Evolutionary conservation across 2,329 filamentous ascomycete genomes (phyloP), one percentile per base, ranked within the genome.

Genomic region (Trichoderma guizhouense): DNA sequence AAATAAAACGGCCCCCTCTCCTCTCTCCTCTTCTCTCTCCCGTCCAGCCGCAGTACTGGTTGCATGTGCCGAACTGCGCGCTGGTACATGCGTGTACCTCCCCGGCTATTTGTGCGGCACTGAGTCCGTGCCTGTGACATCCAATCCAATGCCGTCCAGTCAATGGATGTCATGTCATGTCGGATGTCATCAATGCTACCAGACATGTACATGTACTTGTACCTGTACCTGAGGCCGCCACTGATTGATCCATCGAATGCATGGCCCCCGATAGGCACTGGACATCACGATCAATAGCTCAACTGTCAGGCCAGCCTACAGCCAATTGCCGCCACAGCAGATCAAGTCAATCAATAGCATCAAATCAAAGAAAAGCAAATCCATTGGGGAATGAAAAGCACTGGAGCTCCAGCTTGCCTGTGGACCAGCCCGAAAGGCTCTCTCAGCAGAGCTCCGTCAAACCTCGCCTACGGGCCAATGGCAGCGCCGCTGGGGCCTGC

Each of bases 391-490:
- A 11, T 51, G 8, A 51, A 2, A 47, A 51, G 24, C n/a, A n/a
- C n/a, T n/a, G 21, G 9, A 21, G 43, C 43, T 51, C 43, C 47
- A 53, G n/a, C 47, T 21, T 12, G 47, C n/a, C 43, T 36, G 28
- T 65, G 39, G 28, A 51, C 61, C 39, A 30, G 61, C 39, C 51
- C 34, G 39, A 64, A 47, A 67, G 32, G 24, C 51, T 67, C 64
- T 30, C 64, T 67, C 32, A 30, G 51, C 43, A 47, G 15, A n/a
- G 15, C 67, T 32, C 68, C 47, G 69, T 72, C 43, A 34, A 43
- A 64, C 69, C 72, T 78, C 75, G 76, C 74, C 77, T 78, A 77
- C 67, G 51, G 34, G 39, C 79, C 79, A 80, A 80, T 79, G 62
- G 74, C 34, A 66, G 28, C 36, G 63, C 63, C 7, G 43, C 69